Evolutionary conservation across 192 early-diverging fungal genomes (phyloP).

Genomic region (Mortierella claussenii): DNA sequence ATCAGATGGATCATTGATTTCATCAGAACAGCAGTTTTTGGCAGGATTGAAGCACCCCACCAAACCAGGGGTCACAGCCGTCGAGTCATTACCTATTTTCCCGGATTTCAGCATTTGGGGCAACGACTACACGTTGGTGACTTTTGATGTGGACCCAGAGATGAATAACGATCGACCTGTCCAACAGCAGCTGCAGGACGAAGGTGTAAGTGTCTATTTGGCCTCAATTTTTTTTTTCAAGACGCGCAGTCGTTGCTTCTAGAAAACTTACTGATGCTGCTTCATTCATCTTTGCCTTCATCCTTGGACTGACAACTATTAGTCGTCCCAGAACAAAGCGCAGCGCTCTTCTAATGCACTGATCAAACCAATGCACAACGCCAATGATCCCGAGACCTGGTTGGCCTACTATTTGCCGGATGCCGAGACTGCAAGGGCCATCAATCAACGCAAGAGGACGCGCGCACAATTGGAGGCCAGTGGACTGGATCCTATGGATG

Average conservation of each 20-base stretch:
- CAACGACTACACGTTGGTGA: constrained; percentile 61
- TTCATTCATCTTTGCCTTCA: too few species aligned
- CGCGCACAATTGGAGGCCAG: constrained; percentile 23
- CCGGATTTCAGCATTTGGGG: constrained; percentile 64
- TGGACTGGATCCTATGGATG: constrained; percentile 15
- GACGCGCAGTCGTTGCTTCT: not conserved
- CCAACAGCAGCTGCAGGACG: constrained; percentile 6
- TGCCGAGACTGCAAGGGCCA: constrained; percentile 35
- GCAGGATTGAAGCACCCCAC: constrained; percentile 57
- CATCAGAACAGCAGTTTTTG: constrained; percentile 36
- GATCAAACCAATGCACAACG: constrained; percentile 47
- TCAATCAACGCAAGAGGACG: constrained; percentile 35
- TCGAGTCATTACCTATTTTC: constrained; percentile 61
- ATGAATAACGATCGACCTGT: constrained; percentile 40
- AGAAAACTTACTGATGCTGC: not conserved
- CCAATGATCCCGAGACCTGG: constrained; percentile 49
- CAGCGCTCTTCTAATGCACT: constrained; percentile 50
- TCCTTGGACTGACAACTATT: too few species aligned
- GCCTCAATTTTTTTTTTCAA: not conserved
- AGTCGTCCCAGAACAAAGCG: constrained; percentile 36
- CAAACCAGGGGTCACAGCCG: constrained; percentile 58
- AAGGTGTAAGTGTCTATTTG: constrained; percentile 31
- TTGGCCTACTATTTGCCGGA: constrained; percentile 46
- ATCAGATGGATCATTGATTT: constrained; percentile 9
- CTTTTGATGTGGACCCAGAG: constrained; percentile 62